Conservation (phyloP, 2,329 filamentous ascomycete genomes). For the Neodidymelliopsis sp. region DNA sequence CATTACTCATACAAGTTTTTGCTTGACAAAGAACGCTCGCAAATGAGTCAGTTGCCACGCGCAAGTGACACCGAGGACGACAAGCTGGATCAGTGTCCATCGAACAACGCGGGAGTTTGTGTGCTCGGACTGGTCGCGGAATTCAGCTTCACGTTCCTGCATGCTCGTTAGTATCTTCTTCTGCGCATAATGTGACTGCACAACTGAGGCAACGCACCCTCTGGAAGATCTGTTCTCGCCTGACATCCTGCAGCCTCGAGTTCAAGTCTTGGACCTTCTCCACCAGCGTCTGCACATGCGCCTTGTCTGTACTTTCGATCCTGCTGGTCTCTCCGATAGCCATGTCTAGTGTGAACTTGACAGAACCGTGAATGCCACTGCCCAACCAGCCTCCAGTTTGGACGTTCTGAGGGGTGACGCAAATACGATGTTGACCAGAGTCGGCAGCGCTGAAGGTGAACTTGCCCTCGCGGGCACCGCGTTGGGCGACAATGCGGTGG, state of each 20-base stretch:
- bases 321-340: slow-evolving; percentile 93
- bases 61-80: slow-evolving; percentile 84
- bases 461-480: slow-evolving; percentile 75
- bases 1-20: slow-evolving; percentile 84
- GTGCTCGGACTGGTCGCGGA: slow-evolving; percentile 94
- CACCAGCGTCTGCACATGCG: slow-evolving; percentile 88
- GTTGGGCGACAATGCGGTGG: slow-evolving; percentile 92
- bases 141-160: slow-evolving; percentile 95
- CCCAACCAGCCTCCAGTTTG: slow-evolving; percentile 77
- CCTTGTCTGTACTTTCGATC: slow-evolving; percentile 93
- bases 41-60: slow-evolving; percentile 97
- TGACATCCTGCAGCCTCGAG: slow-evolving; percentile 82
- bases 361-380: slow-evolving; percentile 71
- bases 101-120: slow-evolving; percentile 92
- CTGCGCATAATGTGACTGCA: background rate
- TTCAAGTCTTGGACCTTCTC: slow-evolving; percentile 90
- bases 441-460: slow-evolving; percentile 97
- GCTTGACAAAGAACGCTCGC: slow-evolving; percentile 98
- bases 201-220: slow-evolving; percentile 63
- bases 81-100: slow-evolving; percentile 91
- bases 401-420: slow-evolving; percentile 85
- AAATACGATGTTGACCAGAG: slow-evolving; percentile 93
- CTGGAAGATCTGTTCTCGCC: slow-evolving; percentile 96
- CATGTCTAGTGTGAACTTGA: slow-evolving; percentile 86
- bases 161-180: slow-evolving; percentile 21